A percentile compares a stretch with the other conserved stretches of the same genome.
These are phyloP conservation scores for Grifola frondosa DNA, from an alignment of 1,284 basidiomycete species.

Conservation along the genomic window DNA sequence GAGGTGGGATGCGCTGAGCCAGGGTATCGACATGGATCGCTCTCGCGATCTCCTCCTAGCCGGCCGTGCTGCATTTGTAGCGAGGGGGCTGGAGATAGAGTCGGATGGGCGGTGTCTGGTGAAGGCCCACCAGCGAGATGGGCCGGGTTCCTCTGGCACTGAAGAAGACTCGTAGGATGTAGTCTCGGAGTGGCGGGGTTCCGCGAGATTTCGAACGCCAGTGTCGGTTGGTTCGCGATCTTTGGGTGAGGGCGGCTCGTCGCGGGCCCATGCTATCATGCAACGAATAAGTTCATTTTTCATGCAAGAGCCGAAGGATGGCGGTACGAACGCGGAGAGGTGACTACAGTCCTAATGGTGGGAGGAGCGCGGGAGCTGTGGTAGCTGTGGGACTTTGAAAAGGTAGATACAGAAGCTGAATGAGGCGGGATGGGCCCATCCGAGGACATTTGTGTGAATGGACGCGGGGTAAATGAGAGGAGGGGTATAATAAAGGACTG, in stretches of 20 bases:
- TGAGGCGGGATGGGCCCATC: constrained; percentile 26
- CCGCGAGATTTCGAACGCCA: constrained; percentile 29
- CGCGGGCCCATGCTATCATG: constrained; percentile 70
- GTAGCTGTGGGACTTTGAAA: constrained; percentile 42
- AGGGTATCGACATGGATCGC: constrained; percentile 30
- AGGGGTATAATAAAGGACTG: constrained; percentile 5
- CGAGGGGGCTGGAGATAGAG: constrained; percentile 21
- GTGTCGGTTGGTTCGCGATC: constrained; percentile 39
- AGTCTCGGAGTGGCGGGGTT: constrained; percentile 48
- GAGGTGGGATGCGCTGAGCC: constrained; percentile 26
- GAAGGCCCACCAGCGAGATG: constrained; percentile 72
- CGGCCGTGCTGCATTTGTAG: constrained; percentile 13
- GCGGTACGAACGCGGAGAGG: constrained; percentile 62
- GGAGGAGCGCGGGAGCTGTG: constrained; percentile 42
- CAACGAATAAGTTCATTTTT: constrained; percentile 13
- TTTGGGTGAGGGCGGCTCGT: constrained; percentile 75
- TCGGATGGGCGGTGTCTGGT: constrained; percentile 30
- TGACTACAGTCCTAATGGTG: constrained; percentile 55
- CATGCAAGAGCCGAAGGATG: constrained; percentile 8
- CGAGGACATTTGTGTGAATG: constrained; percentile 15
- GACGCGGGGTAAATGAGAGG: constrained; percentile 10
- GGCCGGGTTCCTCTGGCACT: constrained; percentile 36
- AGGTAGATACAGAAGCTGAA: constrained; percentile 40
- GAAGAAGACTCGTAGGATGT: constrained; percentile 55
- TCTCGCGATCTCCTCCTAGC: constrained; percentile 17